Percentiles rank a stretch among this genome's conserved stretches.
These are phyloP conservation scores for Paramyrothecium roridum DNA, from an alignment of 2,329 filamentous ascomycete species.

Conservation along the genomic window DNA sequence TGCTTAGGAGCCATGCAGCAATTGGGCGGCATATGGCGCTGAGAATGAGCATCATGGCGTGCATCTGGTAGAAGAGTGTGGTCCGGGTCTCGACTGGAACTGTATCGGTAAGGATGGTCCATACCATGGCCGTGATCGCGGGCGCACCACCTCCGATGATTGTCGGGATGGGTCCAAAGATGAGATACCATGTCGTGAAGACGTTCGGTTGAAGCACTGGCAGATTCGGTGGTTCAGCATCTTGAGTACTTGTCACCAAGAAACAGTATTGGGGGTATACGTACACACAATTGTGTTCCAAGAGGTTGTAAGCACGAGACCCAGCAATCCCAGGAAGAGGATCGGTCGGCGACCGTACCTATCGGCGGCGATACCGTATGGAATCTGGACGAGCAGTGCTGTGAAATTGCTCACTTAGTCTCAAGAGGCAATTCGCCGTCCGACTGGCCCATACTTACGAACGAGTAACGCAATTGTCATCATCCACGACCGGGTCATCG, in stretches of 20 bases:
- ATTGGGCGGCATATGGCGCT: conserved; percentile 35
- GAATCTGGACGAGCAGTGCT: conserved; percentile 41
- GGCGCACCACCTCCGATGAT: conserved; percentile 38
- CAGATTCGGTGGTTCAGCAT: too few species aligned
- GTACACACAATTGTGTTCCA: neutral
- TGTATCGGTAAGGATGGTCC: conserved; percentile 41
- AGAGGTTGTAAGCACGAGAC: conserved; percentile 14
- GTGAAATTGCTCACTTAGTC: neutral
- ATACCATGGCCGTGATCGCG: conserved; percentile 39
- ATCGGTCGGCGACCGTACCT: conserved; percentile 41
- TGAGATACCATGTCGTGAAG: conserved; percentile 36
- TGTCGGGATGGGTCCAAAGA: conserved; percentile 27
- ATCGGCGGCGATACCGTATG: conserved; percentile 44
- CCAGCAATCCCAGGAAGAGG: conserved; percentile 30
- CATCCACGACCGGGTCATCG: conserved; percentile 48
- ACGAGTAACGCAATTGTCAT: conserved; percentile 38
- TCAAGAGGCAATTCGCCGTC: neutral
- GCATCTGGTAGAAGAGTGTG: conserved; percentile 35
- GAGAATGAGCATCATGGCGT: conserved; percentile 31
- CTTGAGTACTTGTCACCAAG: too few species aligned
- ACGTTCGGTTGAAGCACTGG: conserved; percentile 32
- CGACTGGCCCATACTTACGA: conserved; percentile 17
- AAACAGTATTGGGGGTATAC: conserved; percentile 11
- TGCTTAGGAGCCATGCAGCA: conserved; percentile 34
- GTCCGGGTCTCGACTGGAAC: conserved; percentile 33